These are phyloP conservation scores for Amanita brunnescens DNA, from an alignment of 768 basidiomycete species.

Conservation along the genomic window DNA sequence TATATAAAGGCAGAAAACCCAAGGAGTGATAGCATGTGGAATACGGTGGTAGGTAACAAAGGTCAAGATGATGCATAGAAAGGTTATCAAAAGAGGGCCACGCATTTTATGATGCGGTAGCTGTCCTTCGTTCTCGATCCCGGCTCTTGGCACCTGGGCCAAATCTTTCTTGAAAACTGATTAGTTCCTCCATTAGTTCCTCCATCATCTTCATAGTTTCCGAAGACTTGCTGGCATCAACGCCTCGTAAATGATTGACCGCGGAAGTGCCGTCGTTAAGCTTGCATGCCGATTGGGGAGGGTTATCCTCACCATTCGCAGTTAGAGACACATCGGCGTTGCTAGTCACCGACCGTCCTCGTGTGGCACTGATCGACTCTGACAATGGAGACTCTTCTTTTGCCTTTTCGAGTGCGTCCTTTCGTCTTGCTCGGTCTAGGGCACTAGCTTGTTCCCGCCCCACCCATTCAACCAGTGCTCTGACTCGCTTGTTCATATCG, in stretches of 20 bases:
- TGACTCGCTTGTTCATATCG: conserved; percentile 94
- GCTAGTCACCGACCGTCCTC: conserved; percentile 6
- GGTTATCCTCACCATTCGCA: conserved; percentile 15
- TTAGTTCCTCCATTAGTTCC: conserved; percentile 83
- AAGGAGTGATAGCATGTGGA: conserved; percentile 4
- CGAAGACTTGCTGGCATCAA: conserved; percentile 8
- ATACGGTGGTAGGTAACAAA: not conserved
- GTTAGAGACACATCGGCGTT: conserved; percentile 24
- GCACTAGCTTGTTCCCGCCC: conserved; percentile 77
- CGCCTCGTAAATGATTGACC: conserved; percentile 17
- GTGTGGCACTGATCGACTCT: conserved; percentile 6
- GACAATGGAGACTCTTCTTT: conserved; percentile 20
- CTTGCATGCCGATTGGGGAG: conserved; percentile 7
- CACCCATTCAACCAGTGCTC: conserved; percentile 90
- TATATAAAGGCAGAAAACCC: not conserved
- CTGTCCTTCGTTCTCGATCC: conserved; percentile 42
- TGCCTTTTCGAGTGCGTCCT: conserved; percentile 56
- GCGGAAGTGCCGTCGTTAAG: conserved; percentile 9
- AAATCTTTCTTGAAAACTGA: conserved; percentile 82
- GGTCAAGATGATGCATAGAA: conserved; percentile 6
- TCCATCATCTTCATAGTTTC: conserved; percentile 80
- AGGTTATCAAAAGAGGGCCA: conserved; percentile 3
- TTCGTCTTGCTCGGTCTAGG: conserved; percentile 58
- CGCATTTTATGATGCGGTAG: conserved; percentile 18
- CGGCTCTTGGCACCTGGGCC: conserved; percentile 45